These are phyloP conservation scores for Vanrija sp. DNA, from an alignment of 1,284 basidiomycete species.

Conservation along the genomic window DNA sequence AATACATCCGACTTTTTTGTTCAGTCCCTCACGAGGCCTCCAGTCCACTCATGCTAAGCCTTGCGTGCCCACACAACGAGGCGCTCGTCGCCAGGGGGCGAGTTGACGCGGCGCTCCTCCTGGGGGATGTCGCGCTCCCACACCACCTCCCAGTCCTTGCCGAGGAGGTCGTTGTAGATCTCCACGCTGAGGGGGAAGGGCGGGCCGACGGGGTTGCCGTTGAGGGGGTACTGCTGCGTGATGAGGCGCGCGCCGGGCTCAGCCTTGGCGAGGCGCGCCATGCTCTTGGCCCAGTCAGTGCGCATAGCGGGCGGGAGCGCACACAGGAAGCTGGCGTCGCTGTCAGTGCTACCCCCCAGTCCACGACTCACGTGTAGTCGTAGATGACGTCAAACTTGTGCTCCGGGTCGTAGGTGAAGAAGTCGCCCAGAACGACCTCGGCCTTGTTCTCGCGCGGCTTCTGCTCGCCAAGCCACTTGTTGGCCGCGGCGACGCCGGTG, in stretches of 20 bases:
- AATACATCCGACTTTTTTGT: too few species aligned
- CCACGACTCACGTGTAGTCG: constrained; percentile 61
- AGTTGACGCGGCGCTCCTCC: constrained; percentile 35
- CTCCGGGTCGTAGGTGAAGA: constrained; percentile 55
- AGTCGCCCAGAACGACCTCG: constrained; percentile 54
- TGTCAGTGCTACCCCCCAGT: constrained; percentile 7
- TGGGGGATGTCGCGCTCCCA: constrained; percentile 60
- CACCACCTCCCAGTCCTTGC: constrained; percentile 43
- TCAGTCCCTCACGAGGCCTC: too few species aligned
- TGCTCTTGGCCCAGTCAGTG: constrained; percentile 58
- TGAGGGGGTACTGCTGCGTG: constrained; percentile 57
- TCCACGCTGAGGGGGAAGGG: constrained; percentile 61
- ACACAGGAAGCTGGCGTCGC: constrained; percentile 60
- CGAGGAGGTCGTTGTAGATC: constrained; percentile 58
- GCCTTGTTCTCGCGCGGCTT: constrained; percentile 22
- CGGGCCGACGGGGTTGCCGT: constrained; percentile 53
- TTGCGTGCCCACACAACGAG: constrained; percentile 17
- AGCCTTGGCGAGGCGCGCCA: constrained; percentile 58
- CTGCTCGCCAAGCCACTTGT: constrained; percentile 48
- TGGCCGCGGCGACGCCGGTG: constrained; percentile 57
- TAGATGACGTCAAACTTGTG: constrained; percentile 59
- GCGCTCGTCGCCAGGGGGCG: constrained; percentile 14
- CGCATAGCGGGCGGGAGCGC: constrained; percentile 61
- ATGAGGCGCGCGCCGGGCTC: constrained; percentile 58
- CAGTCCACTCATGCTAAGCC: neutral